Conservation (phyloP, 176 grass and related monocot genomes). For the Phoenix roebelenii region DNA sequence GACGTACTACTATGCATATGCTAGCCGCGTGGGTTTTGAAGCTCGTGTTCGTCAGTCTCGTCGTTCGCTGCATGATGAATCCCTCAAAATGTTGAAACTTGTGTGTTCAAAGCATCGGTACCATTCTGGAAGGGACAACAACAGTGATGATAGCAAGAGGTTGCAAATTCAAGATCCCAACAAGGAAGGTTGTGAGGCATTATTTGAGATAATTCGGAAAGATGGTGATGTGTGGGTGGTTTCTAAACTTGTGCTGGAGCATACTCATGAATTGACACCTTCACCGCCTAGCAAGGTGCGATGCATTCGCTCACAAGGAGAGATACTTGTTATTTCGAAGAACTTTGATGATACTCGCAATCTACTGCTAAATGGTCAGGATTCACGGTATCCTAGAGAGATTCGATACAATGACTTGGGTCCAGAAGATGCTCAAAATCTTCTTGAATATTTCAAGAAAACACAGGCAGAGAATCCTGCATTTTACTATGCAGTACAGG, state of each 20-base stretch:
- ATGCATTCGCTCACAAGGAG: constrained; percentile 86
- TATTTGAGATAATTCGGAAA: constrained; percentile 90
- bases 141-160: constrained; percentile 46
- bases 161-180: constrained; percentile 31
- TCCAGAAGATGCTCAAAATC: constrained; percentile 60
- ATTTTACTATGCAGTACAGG: constrained; percentile 76
- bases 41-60: constrained; percentile 79
- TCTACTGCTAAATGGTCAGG: constrained; percentile 66
- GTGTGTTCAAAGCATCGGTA: constrained; percentile 92
- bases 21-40: constrained; percentile 73
- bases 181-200: constrained; percentile 64
- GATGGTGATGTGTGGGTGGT: constrained; percentile 67
- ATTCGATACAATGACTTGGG: constrained; percentile 79
- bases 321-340: constrained; percentile 88
- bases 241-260: constrained; percentile 81
- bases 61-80: constrained; percentile 62
- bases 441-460: constrained; percentile 74
- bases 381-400: constrained; percentile 39
- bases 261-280: constrained; percentile 65
- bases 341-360: constrained; percentile 86
- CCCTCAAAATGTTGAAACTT: constrained; percentile 96
- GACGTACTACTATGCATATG: constrained; percentile 87
- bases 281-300: constrained; percentile 53
- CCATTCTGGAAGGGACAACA: constrained; percentile 69
- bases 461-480: constrained; percentile 50